Base-by-base conservation (phyloP, 768 basidiomycete species). In the Mycena galopus region DNA sequence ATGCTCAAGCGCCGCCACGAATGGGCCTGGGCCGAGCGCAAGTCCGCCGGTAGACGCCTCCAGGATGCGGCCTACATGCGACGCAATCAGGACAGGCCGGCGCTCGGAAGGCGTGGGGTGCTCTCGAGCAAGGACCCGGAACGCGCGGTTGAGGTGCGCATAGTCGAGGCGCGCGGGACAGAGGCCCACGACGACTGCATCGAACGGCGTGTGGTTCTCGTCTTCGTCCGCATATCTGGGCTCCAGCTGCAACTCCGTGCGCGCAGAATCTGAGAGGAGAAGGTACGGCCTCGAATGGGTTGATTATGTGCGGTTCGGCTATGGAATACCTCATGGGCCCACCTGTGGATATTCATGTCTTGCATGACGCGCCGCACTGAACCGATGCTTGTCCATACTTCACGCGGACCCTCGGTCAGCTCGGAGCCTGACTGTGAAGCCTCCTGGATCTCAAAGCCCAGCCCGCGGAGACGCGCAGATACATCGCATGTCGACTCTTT, bases 11-110 rank as follows among this genome's bases (percentile, higher is more conserved):
- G 90, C 91, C 2, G 84, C 79, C 21, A 94, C 87, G 75, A 94
- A 94, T 3, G 92, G 91, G 0, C 93, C 92, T 0, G 92, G 91
- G 2, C 93, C 93, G 16, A 93, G 82, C 4, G 90, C 91, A 9
- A 93, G 84, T 0, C 85, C 88, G 33, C 88, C 85, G 6, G 83
- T 80, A 29, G 83, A 79, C 0, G 82, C 79, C 73, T 88, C 82
- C 30, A 91, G 78, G 79, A 88, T 92, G 65, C 85, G 86, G 3
- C 88, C 86, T 59, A 86, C 84, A 80, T 93, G 91, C 0, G 92
- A 88, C 0, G 89, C 90, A 32, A 93, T 87, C 63, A 93, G 82
- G 5, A 65, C 5, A 82, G 84, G 65, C 78, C 70, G 61, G 17
- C 63, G 23, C 44, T 47, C 37, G 47, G 60, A 32, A 3, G 4